These are phyloP conservation scores for Fusarium beomiforme DNA, from an alignment of 2,329 filamentous ascomycete species.

Conservation along the genomic window DNA sequence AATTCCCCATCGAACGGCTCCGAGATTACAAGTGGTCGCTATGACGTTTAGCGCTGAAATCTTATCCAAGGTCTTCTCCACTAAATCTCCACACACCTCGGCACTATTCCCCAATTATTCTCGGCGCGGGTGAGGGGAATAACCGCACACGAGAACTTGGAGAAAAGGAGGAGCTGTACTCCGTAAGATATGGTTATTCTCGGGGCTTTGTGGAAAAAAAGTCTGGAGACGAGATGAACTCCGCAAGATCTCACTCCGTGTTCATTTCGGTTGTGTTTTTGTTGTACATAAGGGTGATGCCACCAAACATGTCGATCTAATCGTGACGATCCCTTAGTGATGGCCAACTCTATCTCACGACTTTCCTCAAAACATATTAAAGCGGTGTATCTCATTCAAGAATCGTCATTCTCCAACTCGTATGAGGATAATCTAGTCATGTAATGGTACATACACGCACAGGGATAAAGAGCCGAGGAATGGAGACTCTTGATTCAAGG, in stretches of 20 bases:
- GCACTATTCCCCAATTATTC: slow-evolving; percentile 29
- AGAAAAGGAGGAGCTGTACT: slow-evolving; percentile 2
- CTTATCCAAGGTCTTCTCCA: slow-evolving; percentile 8
- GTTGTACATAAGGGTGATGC: background rate
- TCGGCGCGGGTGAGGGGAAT: slow-evolving; percentile 13
- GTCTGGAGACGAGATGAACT: background rate
- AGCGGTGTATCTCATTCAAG: background rate
- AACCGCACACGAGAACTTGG: background rate
- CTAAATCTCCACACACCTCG: slow-evolving; percentile 10
- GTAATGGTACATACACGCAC: background rate
- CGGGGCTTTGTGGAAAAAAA: background rate
- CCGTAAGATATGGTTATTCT: slow-evolving; percentile 11
- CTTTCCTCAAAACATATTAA: background rate
- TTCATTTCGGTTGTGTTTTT: background rate
- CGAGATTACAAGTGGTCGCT: background rate
- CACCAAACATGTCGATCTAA: background rate
- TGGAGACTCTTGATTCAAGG: slow-evolving; percentile 18
- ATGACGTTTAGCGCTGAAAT: background rate
- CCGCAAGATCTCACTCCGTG: background rate
- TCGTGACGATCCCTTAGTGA: background rate
- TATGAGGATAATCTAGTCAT: slow-evolving; percentile 15
- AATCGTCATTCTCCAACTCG: slow-evolving; percentile 5
- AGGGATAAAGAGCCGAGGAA: slow-evolving; percentile 27
- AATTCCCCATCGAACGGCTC: background rate
- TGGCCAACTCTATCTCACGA: background rate